These are phyloP conservation scores for Acanthamoeba healyi DNA, from an alignment of 208 protist genomes.

Conservation along the genomic window DNA sequence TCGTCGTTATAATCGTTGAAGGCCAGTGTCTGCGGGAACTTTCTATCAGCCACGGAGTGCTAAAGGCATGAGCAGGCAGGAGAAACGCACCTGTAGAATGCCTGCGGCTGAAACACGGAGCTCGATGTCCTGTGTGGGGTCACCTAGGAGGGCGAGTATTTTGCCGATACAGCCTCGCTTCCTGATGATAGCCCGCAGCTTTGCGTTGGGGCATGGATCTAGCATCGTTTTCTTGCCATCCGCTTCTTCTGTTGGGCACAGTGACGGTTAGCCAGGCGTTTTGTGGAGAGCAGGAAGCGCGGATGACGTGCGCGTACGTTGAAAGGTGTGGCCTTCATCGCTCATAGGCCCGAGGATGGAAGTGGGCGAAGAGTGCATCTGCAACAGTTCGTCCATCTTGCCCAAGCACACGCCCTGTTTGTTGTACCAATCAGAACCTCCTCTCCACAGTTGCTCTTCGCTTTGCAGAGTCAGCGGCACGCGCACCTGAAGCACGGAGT, in stretches of 20 bases:
- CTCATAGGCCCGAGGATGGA: background rate
- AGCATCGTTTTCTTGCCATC: slow-evolving; percentile 60
- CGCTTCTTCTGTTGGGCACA: no score
- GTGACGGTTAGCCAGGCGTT: no score
- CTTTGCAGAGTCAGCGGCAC: no score
- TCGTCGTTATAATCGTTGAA: slow-evolving; percentile 66
- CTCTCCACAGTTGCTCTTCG: no score
- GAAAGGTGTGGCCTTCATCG: background rate
- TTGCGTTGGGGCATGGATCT: slow-evolving; percentile 41
- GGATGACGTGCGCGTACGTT: no score
- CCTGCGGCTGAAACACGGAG: slow-evolving; percentile 19
- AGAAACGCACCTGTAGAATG: slow-evolving; percentile 17
- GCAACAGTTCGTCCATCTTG: slow-evolving; percentile 42
- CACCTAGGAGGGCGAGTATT: slow-evolving; percentile 31
- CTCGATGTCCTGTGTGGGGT: slow-evolving; percentile 24
- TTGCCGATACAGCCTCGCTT: slow-evolving; percentile 52
- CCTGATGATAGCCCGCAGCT: slow-evolving; percentile 61
- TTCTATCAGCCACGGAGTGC: background rate
- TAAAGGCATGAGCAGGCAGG: background rate
- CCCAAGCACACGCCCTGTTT: slow-evolving; percentile 48
- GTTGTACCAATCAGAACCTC: no score
- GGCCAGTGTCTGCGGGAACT: background rate
- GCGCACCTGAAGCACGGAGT: background rate
- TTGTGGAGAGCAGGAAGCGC: no score
- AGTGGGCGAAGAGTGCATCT: slow-evolving; percentile 21